A percentile compares a stretch with the other conserved stretches of the same genome.
Evolutionary conservation across 352 stramenopile genomes (phyloP).

Genomic region (Phytopythium sindhum): DNA sequence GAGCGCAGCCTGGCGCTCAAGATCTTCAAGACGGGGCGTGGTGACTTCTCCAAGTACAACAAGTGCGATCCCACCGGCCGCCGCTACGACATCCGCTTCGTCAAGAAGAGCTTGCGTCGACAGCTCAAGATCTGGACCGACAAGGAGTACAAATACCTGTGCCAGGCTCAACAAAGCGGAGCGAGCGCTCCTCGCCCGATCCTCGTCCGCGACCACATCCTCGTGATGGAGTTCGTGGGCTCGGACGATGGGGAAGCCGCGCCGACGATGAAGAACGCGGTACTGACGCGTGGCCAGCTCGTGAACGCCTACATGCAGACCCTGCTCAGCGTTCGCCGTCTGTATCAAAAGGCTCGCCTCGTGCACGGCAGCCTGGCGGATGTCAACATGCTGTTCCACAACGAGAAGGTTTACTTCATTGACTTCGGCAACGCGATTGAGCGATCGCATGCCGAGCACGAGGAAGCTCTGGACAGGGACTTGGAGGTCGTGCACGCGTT

Average conservation of each 20-base stretch:
- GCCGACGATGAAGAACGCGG: constrained; percentile 48
- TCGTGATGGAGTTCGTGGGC: constrained; percentile 55
- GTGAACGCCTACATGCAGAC: constrained; percentile 35
- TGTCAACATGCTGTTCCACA: constrained; percentile 75
- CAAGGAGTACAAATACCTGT: constrained; percentile 44
- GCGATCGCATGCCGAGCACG: constrained; percentile 44
- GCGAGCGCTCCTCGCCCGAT: constrained; percentile 35
- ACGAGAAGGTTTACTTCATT: constrained; percentile 71
- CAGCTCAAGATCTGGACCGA: constrained; percentile 55
- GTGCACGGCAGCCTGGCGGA: constrained; percentile 46
- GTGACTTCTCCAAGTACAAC: constrained; percentile 43
- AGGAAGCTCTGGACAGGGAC: constrained; percentile 56
- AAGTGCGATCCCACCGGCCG: constrained; percentile 48
- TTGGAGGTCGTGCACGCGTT: constrained; percentile 63
- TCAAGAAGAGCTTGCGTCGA: constrained; percentile 57
- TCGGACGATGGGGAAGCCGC: constrained; percentile 22
- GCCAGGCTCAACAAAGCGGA: constrained; percentile 25
- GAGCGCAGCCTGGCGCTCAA: constrained; percentile 44
- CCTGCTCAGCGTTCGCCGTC: constrained; percentile 28
- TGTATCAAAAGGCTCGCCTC: constrained; percentile 58
- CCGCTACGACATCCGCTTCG: constrained; percentile 45
- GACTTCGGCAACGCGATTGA: constrained; percentile 85
- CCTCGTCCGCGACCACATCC: constrained; percentile 44
- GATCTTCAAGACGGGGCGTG: constrained; percentile 66
- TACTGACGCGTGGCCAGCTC: constrained; percentile 38